Evolutionary conservation across 1,139 yeast genomes (phyloP), one percentile per base, ranked within the genome.

Genomic region (Yamadazyma membranifaciens): DNA sequence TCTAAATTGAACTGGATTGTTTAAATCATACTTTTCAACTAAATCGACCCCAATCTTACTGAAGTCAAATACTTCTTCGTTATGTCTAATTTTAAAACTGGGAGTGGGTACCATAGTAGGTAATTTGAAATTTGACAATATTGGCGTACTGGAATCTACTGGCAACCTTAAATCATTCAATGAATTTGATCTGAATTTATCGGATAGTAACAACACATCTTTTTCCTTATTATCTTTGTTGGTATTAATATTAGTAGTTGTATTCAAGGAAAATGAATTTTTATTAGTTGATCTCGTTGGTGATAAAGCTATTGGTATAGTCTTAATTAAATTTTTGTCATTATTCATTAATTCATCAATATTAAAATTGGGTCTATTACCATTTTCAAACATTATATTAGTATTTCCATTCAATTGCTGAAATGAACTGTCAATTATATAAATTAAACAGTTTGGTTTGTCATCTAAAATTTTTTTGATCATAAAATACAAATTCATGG

Each of bases 401-500:
- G 34, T 11, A 11, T 30, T 11, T 3, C 22, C 25, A 6, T 30
- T 31, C 7, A 45, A 9, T 2, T 38, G 37, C 25, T 5, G 10
- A 29, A 38, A 48, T 10, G 30, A 27, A 14, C 48, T 45, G 58
- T 40, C 39, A 15, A 45, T n/a, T 3, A 55, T 24, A 41, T 39
- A 54, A 13, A 56, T 44, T 10, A 41, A 43, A 13, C 40, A 36
- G 11, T 43, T 37, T 20, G 13, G 22, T 3, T 41, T 36, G 12
- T 47, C 49, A 26, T 67, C 65, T 17, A 67, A 52, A 43, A 82
- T 70, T 56, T 82, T 82, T 43, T 63, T 61, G 29, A 78, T 65
- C 50, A 82, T 69, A 53, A 69, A 71, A 46, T 58, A 67, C 17
- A 77, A 51, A 27, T 69, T 65, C 1, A 70, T 50, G 0, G 82